Percentiles rank a stretch among this genome's conserved stretches.
Evolutionary conservation across 352 stramenopile genomes (phyloP).

Genomic region (Pythium dissimile): DNA sequence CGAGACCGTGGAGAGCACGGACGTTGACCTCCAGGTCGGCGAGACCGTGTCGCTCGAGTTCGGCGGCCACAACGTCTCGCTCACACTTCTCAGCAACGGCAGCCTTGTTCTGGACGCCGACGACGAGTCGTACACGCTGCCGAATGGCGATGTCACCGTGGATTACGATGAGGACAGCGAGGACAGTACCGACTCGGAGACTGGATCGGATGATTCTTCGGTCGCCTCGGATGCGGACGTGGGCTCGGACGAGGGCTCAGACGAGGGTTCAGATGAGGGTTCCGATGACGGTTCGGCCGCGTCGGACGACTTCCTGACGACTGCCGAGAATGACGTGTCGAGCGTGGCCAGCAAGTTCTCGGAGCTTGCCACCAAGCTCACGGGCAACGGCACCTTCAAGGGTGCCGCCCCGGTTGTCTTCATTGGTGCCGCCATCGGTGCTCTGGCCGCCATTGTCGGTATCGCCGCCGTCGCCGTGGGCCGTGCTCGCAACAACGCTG

Average conservation of each 20-base stretch:
- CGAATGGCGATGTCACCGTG: constrained; percentile 8
- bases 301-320: neutral
- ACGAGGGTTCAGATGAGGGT: neutral
- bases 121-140: constrained; percentile 1
- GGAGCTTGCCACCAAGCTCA: constrained; percentile 58
- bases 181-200: neutral
- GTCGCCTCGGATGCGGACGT: no score
- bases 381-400: constrained; percentile 32
- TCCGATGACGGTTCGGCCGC: neutral
- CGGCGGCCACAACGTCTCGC: constrained; percentile 2
- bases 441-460: constrained; percentile 59
- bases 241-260: neutral
- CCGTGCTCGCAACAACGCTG: constrained; percentile 24
- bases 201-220: no score
- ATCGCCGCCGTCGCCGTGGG: constrained; percentile 51
- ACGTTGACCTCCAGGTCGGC: constrained; percentile 3
- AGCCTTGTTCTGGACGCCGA: constrained; percentile 11
- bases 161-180: neutral
- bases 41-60: constrained; percentile 14
- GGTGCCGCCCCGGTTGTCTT: constrained; percentile 48
- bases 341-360: constrained; percentile 35
- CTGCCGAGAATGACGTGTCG: constrained; percentile 19
- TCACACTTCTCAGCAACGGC: constrained; percentile 18
- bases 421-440: constrained; percentile 63
- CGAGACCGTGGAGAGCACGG: constrained; percentile 2